phyloP scores from a whole-genome alignment of 2,329 filamentous ascomycete genomes.

The Sporothrix pallida region DNA sequence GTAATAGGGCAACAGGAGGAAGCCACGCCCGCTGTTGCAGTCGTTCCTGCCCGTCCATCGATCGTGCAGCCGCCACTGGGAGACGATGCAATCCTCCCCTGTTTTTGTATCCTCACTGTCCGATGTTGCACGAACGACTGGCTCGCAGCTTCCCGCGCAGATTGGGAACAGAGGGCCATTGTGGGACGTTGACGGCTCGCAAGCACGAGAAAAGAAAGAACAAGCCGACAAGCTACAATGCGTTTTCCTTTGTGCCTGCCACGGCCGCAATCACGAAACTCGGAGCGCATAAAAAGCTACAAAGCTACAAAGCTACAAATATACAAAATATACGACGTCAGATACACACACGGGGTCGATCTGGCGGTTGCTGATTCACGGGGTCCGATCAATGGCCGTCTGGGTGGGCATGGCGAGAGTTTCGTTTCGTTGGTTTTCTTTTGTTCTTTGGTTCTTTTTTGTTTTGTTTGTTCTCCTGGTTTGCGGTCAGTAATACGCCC shows the following conservation, averaged over 20 bases:
- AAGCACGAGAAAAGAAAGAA: background rate
- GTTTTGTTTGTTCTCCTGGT: conserved; percentile 22
- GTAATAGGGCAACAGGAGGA: background rate
- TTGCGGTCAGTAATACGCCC: conserved; percentile 21
- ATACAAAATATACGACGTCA: background rate
- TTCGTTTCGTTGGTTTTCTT: background rate
- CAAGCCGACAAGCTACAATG: background rate
- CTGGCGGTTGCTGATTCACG: conserved; percentile 31
- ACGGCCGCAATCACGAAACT: background rate
- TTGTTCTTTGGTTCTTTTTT: conserved; percentile 12
- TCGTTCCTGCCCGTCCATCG: conserved; percentile 17
- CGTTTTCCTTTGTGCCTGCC: background rate
- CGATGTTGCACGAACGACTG: conserved; percentile 13
- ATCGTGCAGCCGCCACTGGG: conserved; percentile 15
- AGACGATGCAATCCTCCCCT: background rate
- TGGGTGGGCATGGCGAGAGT: background rate
- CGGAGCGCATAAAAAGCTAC: background rate
- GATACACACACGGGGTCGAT: background rate
- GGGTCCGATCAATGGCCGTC: background rate
- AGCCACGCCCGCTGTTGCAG: background rate
- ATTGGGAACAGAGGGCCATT: background rate
- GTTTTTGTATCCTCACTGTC: background rate
- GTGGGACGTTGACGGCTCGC: background rate
- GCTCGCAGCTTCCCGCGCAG: conserved; percentile 17
- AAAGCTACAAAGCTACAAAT: background rate